These are phyloP conservation scores for Populus tremula DNA, from an alignment of 345 rosid genomes.

Conservation along the genomic window DNA sequence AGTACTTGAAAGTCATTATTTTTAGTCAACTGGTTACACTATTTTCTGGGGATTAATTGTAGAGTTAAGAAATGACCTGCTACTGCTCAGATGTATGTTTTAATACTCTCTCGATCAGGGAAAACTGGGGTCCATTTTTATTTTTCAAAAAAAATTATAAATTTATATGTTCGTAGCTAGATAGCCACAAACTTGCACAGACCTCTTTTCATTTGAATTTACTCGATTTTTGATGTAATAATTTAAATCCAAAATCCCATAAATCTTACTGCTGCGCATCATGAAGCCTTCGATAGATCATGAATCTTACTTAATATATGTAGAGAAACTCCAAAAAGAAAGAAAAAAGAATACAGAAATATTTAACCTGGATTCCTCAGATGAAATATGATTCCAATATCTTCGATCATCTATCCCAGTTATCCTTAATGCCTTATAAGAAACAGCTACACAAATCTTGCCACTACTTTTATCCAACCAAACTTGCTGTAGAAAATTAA, in stretches of 20 bases:
- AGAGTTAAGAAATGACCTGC: too few species aligned
- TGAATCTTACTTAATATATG: not conserved
- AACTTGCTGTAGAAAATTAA: conserved; percentile 41
- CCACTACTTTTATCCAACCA: conserved; percentile 84
- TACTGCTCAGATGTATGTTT: not conserved
- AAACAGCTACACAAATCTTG: conserved; percentile 56
- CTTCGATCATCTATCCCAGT: conserved; percentile 88
- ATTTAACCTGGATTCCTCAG: conserved; percentile 78
- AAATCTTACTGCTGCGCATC: not conserved
- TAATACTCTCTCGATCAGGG: not conserved
- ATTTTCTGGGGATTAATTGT: not conserved
- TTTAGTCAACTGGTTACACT: not conserved
- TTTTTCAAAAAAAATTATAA: not conserved
- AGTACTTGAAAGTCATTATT: not conserved
- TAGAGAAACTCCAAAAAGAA: not conserved
- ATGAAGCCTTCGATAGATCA: not conserved
- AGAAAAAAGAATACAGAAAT: not conserved
- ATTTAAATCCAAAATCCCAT: not conserved
- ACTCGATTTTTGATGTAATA: not conserved
- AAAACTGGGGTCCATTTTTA: not conserved
- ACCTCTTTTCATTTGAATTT: too few species aligned
- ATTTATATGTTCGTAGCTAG: not conserved
- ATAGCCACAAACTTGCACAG: too few species aligned
- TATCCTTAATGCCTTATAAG: conserved; percentile 75
- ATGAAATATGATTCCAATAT: conserved; percentile 75